Evolutionary conservation across 805 yeast genomes (phyloP), one percentile per base, ranked within the genome.

Genomic region (Candida oleophila): DNA sequence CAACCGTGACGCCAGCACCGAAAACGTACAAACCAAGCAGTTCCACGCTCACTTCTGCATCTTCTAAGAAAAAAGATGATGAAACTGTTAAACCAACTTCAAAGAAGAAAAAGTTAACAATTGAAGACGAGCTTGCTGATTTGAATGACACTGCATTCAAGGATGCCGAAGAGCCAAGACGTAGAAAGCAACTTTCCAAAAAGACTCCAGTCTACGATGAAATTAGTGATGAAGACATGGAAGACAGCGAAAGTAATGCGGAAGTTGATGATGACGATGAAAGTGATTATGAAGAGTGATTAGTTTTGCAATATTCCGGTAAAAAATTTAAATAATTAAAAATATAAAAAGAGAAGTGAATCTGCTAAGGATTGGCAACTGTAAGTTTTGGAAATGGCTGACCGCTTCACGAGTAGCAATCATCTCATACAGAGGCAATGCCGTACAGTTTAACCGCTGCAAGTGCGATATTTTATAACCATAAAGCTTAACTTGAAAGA

Each of bases 141-240:
- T 43, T 32, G n/a, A 22, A 4, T 20, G 32, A 38, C 11, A 43
- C 21, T 36, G 41, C 18, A 32, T 46, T 19, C 39, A 47, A 47
- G 18, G 22, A 46, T 45, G 15, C 8, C 5, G 47, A 51, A n/a
- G 42, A 42, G 18, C 36, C 48, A 44, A 45, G 36, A n/a, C 41
- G 46, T 36, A 46, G 49, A 35, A 40, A 11, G 14, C n/a, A 50
- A 4, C 38, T 42, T 22, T 44, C 45, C 42, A 45, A 36, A 38
- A 16, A 46, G 15, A 48, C 44, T 19, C 47, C 46, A 3, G 38
- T 47, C 9, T 54, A 55, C 43, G 45, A 49, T 12, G 40, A 52
- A 35, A 54, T 52, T 11, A 49, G 54, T 22, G 62, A 54, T 14
- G 60, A 51, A 2, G 61, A 56, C 14, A 57, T 46, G 7, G 58